These are phyloP conservation scores for Sphaerostilbella broomeana DNA, from an alignment of 2,329 filamentous ascomycete species.

Conservation along the genomic window DNA sequence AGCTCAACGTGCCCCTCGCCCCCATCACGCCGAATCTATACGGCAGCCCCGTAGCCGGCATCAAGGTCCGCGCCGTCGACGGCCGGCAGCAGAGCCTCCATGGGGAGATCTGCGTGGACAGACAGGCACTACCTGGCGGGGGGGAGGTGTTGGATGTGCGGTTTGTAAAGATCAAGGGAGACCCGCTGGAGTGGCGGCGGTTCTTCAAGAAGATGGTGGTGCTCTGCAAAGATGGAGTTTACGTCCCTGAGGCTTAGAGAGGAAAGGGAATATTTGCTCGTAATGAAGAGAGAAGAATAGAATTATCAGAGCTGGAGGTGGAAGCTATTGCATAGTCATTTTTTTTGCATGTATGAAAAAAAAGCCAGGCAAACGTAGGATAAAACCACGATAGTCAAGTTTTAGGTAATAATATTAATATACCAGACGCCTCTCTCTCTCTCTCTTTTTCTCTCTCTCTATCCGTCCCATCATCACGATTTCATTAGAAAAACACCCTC, in stretches of 20 bases:
- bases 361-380: neutral
- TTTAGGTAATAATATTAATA: neutral
- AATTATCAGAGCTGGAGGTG: neutral
- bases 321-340: slow-evolving; percentile 5
- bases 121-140: slow-evolving; percentile 48
- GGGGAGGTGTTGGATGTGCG: slow-evolving; percentile 71
- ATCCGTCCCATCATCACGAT: too few species aligned
- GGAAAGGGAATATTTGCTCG: slow-evolving; percentile 16
- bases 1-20: slow-evolving; percentile 72
- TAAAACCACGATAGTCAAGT: neutral
- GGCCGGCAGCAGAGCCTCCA: slow-evolving; percentile 64
- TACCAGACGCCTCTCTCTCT: neutral
- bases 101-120: slow-evolving; percentile 69
- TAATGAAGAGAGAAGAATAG: neutral
- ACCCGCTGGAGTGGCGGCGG: slow-evolving; percentile 91
- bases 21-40: slow-evolving; percentile 40
- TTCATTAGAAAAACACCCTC: too few species aligned
- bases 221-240: slow-evolving; percentile 79
- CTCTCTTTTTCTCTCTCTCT: neutral
- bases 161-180: slow-evolving; percentile 91
- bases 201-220: slow-evolving; percentile 96
- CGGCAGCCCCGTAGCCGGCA: slow-evolving; percentile 50
- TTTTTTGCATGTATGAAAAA: slow-evolving; percentile 4
- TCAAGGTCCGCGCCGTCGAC: slow-evolving; percentile 72
- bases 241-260: slow-evolving; percentile 39